Evolutionary conservation across 176 grass and related monocot genomes (phyloP).

Genomic region (Cocos nucifera): DNA sequence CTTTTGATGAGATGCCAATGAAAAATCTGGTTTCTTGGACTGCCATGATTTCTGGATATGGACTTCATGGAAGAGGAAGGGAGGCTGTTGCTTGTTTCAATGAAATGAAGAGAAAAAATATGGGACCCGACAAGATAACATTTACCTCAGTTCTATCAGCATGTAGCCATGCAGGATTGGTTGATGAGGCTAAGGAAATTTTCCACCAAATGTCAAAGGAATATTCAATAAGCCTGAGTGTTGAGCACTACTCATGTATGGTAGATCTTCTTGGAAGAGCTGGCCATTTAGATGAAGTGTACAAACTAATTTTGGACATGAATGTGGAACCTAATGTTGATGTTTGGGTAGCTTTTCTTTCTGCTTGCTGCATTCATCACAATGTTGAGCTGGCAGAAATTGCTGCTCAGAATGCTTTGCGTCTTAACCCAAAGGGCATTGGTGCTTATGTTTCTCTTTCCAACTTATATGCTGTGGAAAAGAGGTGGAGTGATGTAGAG

Average conservation of each 20-base stretch:
- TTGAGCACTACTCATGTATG: slow-evolving; percentile 25
- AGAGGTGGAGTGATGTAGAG: slow-evolving; percentile 19
- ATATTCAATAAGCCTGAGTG: slow-evolving; percentile 13
- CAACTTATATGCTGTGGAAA: slow-evolving; percentile 15
- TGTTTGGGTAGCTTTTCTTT: slow-evolving; percentile 24
- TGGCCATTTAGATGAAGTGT: slow-evolving; percentile 1
- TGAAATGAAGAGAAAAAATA: slow-evolving; percentile 30
- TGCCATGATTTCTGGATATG: slow-evolving; percentile 25
- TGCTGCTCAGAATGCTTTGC: slow-evolving; percentile 16
- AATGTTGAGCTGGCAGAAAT: slow-evolving; percentile 21
- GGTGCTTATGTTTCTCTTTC: slow-evolving; percentile 23
- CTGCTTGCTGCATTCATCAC: slow-evolving; percentile 24
- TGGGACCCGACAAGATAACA: slow-evolving; percentile 41
- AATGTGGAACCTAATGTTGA: slow-evolving; percentile 7
- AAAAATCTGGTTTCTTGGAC: slow-evolving; percentile 27
- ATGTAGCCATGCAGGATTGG: slow-evolving; percentile 47
- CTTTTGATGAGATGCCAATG: slow-evolving; percentile 18
- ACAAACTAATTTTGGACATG: slow-evolving; percentile 17
- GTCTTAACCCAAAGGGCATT: slow-evolving; percentile 11
- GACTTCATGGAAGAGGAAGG: slow-evolving; percentile 38
- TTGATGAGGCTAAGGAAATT: slow-evolving; percentile 44
- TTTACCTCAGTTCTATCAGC: slow-evolving; percentile 40
- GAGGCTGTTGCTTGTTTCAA: slow-evolving; percentile 26
- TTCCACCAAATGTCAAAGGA: slow-evolving; percentile 28
- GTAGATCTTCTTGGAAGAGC: slow-evolving; percentile 8